phyloP scores from a whole-genome alignment of 176 grass and related monocot species.

The Oryza glaberrima region DNA sequence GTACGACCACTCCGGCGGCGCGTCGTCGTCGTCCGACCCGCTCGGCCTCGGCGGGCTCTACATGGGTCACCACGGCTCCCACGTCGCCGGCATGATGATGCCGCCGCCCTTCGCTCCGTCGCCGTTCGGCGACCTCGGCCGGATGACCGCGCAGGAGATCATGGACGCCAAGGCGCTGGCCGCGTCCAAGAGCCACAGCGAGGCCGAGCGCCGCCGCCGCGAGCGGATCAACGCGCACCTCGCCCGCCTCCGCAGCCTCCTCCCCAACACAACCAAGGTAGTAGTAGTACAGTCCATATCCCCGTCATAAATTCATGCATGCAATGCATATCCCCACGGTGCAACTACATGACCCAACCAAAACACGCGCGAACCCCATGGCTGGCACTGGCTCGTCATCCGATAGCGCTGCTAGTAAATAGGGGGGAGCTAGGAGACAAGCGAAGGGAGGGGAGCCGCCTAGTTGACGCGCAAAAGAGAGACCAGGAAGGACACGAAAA shows the following conservation, averaged over 20 bases:
- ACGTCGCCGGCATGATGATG: slow-evolving; percentile 59
- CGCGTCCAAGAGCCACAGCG: slow-evolving; percentile 98
- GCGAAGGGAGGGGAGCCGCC: slow-evolving; percentile 54
- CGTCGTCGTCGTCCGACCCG: slow-evolving; percentile 75
- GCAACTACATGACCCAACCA: not conserved
- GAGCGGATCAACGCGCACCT: slow-evolving; percentile 99
- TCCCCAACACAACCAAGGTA: slow-evolving; percentile 95
- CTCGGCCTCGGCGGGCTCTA: slow-evolving; percentile 82
- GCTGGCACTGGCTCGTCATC: slow-evolving; percentile 20
- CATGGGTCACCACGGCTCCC: slow-evolving; percentile 52
- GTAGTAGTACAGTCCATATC: slow-evolving; percentile 13
- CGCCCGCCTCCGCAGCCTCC: slow-evolving; percentile 83
- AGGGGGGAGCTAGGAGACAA: slow-evolving; percentile 47
- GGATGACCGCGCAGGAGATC: slow-evolving; percentile 82
- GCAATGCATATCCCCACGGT: not conserved
- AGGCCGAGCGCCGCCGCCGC: slow-evolving; percentile 92
- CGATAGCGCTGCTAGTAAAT: slow-evolving; percentile 4
- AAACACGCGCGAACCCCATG: slow-evolving; percentile 29
- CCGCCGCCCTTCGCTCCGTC: slow-evolving; percentile 53
- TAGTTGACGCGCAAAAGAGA: slow-evolving; percentile 77
- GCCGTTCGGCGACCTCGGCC: slow-evolving; percentile 59
- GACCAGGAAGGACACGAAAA: slow-evolving; percentile 72
- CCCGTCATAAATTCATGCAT: not conserved
- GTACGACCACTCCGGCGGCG: slow-evolving; percentile 55
- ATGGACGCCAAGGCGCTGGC: slow-evolving; percentile 95